A percentile compares a stretch with the other conserved stretches of the same genome.
These are phyloP conservation scores for Acanthamoeba royreba DNA, from an alignment of 208 protist genomes.

Conservation along the genomic window DNA sequence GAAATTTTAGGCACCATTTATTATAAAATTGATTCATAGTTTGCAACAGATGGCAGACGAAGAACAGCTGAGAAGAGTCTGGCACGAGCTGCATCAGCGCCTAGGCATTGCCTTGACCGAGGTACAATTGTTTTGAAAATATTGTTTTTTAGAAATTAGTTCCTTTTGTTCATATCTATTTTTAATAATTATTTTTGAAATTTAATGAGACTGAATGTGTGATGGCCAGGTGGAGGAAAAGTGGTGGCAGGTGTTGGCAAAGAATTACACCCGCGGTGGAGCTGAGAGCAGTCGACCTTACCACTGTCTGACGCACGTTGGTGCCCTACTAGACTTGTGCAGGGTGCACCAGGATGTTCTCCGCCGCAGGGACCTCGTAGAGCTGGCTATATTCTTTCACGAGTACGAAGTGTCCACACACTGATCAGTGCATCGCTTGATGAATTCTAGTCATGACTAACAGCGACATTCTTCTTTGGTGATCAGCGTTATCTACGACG, in stretches of 20 bases:
- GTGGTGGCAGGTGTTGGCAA: neutral
- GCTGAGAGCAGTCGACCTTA: neutral
- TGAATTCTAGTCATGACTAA: neutral
- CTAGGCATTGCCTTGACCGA: neutral
- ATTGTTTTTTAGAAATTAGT: no score
- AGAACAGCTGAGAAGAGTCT: neutral
- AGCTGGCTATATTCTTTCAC: conserved; percentile 16
- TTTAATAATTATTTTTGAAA: neutral
- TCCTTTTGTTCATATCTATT: neutral
- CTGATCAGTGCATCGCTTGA: neutral
- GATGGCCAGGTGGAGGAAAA: neutral
- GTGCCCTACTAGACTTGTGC: neutral
- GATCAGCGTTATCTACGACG: neutral
- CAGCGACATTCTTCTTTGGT: neutral
- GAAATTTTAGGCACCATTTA: no score
- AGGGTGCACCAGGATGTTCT: neutral
- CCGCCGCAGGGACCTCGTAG: neutral
- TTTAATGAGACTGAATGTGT: neutral
- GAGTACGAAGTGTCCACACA: neutral
- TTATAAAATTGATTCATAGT: neutral
- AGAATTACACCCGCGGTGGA: neutral
- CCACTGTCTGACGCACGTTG: neutral
- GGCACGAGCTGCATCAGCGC: neutral
- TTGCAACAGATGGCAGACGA: neutral
- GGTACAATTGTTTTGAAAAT: no score